Evolutionary conservation across 331 rosid species (phyloP).

Genomic region (Saraca asoca): DNA sequence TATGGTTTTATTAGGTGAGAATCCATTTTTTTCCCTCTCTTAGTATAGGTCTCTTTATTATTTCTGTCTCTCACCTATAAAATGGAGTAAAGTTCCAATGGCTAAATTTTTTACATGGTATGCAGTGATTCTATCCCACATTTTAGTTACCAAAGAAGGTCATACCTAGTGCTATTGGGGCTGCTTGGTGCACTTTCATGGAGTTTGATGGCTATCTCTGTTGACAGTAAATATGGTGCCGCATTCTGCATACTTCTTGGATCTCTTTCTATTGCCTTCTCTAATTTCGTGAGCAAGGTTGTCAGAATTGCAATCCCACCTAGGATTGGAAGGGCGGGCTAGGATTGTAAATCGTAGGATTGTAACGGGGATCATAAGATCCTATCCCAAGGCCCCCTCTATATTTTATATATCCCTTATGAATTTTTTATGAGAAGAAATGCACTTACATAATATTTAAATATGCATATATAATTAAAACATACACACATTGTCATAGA

Average conservation of each 20-base stretch:
- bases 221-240: constrained; percentile 72
- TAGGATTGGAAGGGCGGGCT: too few relatives aligned
- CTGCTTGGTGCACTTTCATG: constrained; percentile 94
- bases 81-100: constrained; percentile 3
- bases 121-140: constrained; percentile 96
- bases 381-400: too few relatives aligned
- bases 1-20: constrained; percentile 93
- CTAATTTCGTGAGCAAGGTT: constrained; percentile 99
- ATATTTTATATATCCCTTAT: too few relatives aligned
- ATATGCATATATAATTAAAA: too few relatives aligned
- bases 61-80: background rate
- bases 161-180: constrained; percentile 92
- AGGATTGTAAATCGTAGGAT: too few relatives aligned
- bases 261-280: constrained; percentile 97
- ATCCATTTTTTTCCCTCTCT: constrained; percentile 25
- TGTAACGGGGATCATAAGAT: too few relatives aligned
- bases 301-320: too few relatives aligned
- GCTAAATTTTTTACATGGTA: constrained; percentile 32
- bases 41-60: constrained; percentile 1
- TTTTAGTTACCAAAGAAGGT: constrained; percentile 93
- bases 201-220: constrained; percentile 86
- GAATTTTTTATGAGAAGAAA: too few relatives aligned
- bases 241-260: constrained; percentile 95
- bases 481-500: too few relatives aligned
- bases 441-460: too few relatives aligned